These are phyloP conservation scores for Chalaropsis thielavioides DNA, from an alignment of 2,329 filamentous ascomycete genomes.

Conservation along the genomic window DNA sequence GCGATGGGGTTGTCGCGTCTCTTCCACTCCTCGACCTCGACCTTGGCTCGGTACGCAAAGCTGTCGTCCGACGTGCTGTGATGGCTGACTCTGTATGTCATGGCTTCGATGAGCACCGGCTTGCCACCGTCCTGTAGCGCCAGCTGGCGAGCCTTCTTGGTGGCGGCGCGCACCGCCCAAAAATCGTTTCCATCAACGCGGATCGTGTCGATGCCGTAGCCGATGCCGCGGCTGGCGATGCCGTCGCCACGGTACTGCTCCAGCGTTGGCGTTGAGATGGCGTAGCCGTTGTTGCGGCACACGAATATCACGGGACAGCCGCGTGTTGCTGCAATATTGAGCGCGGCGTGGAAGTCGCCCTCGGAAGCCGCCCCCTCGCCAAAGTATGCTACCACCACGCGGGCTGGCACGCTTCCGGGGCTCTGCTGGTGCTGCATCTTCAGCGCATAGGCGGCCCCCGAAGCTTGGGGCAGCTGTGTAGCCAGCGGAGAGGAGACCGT, in stretches of 20 bases:
- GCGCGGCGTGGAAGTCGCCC: conserved; percentile 79
- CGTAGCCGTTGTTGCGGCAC: conserved; percentile 85
- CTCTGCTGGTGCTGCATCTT: conserved; percentile 66
- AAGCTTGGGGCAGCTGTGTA: conserved; percentile 78
- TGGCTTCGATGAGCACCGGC: conserved; percentile 80
- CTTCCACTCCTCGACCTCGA: conserved; percentile 96
- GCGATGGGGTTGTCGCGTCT: conserved; percentile 79
- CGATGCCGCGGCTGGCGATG: conserved; percentile 72
- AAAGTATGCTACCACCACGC: conserved; percentile 72
- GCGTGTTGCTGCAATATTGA: conserved; percentile 81
- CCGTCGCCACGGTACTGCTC: conserved; percentile 88
- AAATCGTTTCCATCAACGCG: conserved; percentile 91
- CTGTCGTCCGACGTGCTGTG: conserved; percentile 95
- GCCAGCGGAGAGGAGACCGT: conserved; percentile 72
- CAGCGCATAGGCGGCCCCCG: conserved; percentile 73
- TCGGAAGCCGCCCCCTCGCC: conserved; percentile 83
- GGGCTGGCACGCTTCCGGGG: conserved; percentile 44
- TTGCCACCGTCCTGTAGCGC: conserved; percentile 68
- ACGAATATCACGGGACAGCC: conserved; percentile 82
- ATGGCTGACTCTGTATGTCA: conserved; percentile 96
- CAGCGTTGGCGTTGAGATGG: conserved; percentile 75
- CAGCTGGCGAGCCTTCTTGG: conserved; percentile 58
- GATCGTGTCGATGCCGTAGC: conserved; percentile 89
- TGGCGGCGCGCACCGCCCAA: conserved; percentile 72
- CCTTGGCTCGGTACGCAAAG: conserved; percentile 82